Evolutionary conservation across 139 green algal genomes (phyloP).

Genomic region (Micractinium sp.): DNA sequence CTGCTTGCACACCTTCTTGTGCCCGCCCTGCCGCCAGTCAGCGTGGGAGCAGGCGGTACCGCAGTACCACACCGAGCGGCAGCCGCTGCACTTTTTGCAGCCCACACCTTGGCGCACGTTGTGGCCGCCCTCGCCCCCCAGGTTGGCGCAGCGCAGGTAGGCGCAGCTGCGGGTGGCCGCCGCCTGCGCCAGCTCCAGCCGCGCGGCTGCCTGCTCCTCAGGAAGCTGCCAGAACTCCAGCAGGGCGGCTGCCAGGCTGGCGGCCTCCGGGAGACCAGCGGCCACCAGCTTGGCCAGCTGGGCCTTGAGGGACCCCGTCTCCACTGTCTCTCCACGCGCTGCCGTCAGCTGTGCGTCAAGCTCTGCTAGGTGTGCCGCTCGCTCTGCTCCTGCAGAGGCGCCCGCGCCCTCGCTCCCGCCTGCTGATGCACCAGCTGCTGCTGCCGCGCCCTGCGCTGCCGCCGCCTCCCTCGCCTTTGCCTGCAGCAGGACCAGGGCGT

Average conservation of each 20-base stretch:
- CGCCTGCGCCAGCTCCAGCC: neutral
- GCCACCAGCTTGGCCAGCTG: no score
- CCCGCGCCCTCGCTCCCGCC: no score
- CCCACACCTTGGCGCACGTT: neutral
- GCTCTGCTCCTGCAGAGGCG: no score
- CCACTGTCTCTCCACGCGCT: no score
- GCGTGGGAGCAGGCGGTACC: neutral
- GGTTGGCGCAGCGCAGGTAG: slow-evolving; percentile 6
- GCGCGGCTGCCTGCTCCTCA: neutral
- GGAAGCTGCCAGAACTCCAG: neutral
- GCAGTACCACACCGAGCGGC: neutral
- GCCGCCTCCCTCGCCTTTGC: no score
- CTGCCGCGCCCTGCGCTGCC: no score
- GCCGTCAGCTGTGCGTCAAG: no score
- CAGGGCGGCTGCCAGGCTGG: neutral
- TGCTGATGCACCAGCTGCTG: no score
- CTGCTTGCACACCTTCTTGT: neutral
- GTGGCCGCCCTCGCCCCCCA: neutral
- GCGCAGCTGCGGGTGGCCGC: neutral
- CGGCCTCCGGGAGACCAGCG: neutral
- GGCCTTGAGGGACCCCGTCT: no score
- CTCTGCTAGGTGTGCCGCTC: no score
- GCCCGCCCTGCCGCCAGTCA: neutral
- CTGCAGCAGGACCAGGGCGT: no score
- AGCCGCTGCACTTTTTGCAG: neutral